Conservation (phyloP, 495 filamentous ascomycete species). For the Penicillium nucicola region DNA sequence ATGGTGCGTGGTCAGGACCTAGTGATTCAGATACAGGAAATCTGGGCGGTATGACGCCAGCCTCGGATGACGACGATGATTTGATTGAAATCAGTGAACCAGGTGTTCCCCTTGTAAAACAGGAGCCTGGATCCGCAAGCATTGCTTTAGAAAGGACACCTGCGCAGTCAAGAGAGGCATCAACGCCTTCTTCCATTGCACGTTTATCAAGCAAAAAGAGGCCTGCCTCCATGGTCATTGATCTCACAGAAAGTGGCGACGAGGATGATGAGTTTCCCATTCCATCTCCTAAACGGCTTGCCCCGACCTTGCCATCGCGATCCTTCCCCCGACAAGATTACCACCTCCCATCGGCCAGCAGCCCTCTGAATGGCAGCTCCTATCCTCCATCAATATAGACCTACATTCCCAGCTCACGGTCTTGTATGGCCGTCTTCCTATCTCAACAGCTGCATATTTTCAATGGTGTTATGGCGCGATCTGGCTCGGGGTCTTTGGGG, state of each 20-base stretch:
- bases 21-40: constrained; percentile 34
- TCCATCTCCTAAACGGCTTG: constrained; percentile 52
- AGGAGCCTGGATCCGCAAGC: constrained; percentile 35
- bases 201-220: constrained; percentile 57
- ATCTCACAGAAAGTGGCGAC: constrained; percentile 73
- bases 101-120: constrained; percentile 42
- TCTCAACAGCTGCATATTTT: constrained; percentile 11
- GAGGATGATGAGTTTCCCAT: constrained; percentile 64
- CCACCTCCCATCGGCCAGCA: constrained; percentile 20
- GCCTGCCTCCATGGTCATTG: constrained; percentile 63
- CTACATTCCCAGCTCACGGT: not conserved
- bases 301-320: constrained; percentile 18
- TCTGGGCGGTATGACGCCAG: constrained; percentile 34
- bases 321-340: constrained; percentile 20
- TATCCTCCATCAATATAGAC: constrained; percentile 14
- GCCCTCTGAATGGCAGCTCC: constrained; percentile 17
- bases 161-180: constrained; percentile 53
- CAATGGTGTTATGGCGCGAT: constrained; percentile 19
- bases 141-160: constrained; percentile 48
- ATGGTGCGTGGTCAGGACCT: constrained; percentile 69
- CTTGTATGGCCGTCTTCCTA: not conserved
- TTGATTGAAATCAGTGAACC: constrained; percentile 64
- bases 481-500: not conserved
- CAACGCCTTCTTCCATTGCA: constrained; percentile 43
- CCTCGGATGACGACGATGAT: constrained; percentile 66